Evolutionary conservation across 164 flowering plant genomes (phyloP).

Genomic region (grape (Vitis vinifera)): ASM3070453v1 NC_081806.1:7461501-7462000

Average conservation of each 20-base stretch:
- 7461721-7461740: constrained; percentile 9
- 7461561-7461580: too few species aligned
- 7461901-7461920: constrained; percentile 19
- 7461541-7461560: too few species aligned
- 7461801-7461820: constrained; percentile 19
- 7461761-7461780: neutral
- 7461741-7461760: neutral
- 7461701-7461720: constrained; percentile 20
- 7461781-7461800: constrained; percentile 1
- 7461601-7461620: too few species aligned
- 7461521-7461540: too few species aligned
- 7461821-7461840: constrained; percentile 13
- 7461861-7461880: constrained; percentile 4
- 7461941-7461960: neutral
- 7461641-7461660: constrained; percentile 4
- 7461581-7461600: too few species aligned
- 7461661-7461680: constrained; percentile 4
- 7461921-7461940: constrained; percentile 13
- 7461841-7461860: constrained; percentile 16
- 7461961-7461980: neutral
- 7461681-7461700: constrained; percentile 11
- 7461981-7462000: too few species aligned
- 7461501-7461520: too few species aligned
- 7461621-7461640: neutral
- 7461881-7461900: constrained; percentile 1